A percentile compares a stretch with the other conserved stretches of the same genome.
phyloP scores from a whole-genome alignment of 2,329 filamentous ascomycete genomes.

The Mariannaea elegans region DNA sequence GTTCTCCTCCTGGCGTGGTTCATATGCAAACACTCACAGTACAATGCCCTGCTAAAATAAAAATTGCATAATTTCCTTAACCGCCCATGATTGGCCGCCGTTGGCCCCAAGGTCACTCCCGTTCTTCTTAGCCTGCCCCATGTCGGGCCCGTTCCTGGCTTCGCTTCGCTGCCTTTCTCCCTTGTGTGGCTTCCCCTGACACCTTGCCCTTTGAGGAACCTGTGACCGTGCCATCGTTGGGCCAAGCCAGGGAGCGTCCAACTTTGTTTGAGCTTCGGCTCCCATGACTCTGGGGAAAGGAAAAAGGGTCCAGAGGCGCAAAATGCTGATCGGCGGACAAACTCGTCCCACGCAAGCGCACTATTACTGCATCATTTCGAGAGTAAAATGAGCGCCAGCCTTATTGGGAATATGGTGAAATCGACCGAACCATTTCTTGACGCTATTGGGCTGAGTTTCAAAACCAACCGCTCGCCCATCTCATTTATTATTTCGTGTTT shows the following conservation, averaged over 20 bases:
- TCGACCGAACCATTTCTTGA: conserved; percentile 1
- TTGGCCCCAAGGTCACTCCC: conserved; percentile 28
- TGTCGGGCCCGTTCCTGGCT: conserved; percentile 28
- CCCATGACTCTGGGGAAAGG: conserved; percentile 13
- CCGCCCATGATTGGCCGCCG: conserved; percentile 22
- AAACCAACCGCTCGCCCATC: too few relatives aligned
- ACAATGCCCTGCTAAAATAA: conserved; percentile 40
- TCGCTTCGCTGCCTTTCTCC: not conserved
- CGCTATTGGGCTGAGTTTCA: not conserved
- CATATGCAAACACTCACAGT: conserved; percentile 15
- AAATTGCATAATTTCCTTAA: conserved; percentile 44
- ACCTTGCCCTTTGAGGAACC: conserved; percentile 25
- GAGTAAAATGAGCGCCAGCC: conserved; percentile 16
- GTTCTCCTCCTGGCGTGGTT: not conserved
- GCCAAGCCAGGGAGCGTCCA: not conserved
- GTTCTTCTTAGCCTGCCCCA: conserved; percentile 11
- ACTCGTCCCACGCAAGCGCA: conserved; percentile 5
- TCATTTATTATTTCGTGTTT: not conserved
- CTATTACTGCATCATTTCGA: conserved; percentile 14
- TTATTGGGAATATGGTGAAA: conserved; percentile 4
- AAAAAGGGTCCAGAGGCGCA: not conserved
- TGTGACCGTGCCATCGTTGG: conserved; percentile 10
- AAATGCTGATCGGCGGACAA: conserved; percentile 9
- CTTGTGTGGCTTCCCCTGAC: conserved; percentile 25
- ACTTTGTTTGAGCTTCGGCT: conserved; percentile 2